Evolutionary conservation across 2,329 filamentous ascomycete genomes (phyloP).

Genomic region (Madurella fahalii): DNA sequence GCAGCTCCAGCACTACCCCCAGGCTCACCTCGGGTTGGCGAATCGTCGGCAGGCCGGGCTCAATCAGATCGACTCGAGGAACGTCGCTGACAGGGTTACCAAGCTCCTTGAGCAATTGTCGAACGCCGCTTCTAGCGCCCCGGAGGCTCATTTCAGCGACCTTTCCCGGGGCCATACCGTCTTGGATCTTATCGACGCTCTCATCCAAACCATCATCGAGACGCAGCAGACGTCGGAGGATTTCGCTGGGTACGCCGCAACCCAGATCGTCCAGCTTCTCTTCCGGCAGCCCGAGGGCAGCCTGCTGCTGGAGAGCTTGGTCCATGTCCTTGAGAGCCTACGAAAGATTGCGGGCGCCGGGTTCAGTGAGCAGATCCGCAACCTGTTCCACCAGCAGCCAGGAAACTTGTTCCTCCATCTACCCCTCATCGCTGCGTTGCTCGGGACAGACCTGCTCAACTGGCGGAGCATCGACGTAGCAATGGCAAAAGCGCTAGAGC

Average conservation of each 20-base stretch:
- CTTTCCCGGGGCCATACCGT: slow-evolving; percentile 56
- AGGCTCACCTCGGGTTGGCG: slow-evolving; percentile 44
- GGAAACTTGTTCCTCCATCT: slow-evolving; percentile 54
- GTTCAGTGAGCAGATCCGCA: slow-evolving; percentile 52
- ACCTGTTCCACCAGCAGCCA: slow-evolving; percentile 54
- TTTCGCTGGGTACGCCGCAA: slow-evolving; percentile 54
- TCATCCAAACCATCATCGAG: slow-evolving; percentile 61
- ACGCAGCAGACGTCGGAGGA: slow-evolving; percentile 59
- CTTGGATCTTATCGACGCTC: slow-evolving; percentile 58
- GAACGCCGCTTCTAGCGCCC: slow-evolving; percentile 48
- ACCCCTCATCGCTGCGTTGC: slow-evolving; percentile 53
- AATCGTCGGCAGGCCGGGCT: slow-evolving; percentile 49
- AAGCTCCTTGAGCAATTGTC: slow-evolving; percentile 57
- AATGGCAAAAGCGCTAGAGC: slow-evolving; percentile 67
- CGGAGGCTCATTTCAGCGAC: slow-evolving; percentile 57
- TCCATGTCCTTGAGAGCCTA: slow-evolving; percentile 58
- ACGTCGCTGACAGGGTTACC: slow-evolving; percentile 51
- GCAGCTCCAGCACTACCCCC: slow-evolving; percentile 54
- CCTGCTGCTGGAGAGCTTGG: slow-evolving; percentile 57
- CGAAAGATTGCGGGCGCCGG: slow-evolving; percentile 55
- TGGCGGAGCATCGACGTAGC: slow-evolving; percentile 65
- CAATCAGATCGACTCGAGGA: slow-evolving; percentile 48
- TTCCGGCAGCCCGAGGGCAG: slow-evolving; percentile 53
- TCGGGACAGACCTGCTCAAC: slow-evolving; percentile 58
- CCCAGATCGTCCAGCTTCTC: slow-evolving; percentile 55